A percentile compares a stretch with the other conserved stretches of the same genome.
Conservation (phyloP, 2,329 filamentous ascomycete genomes). For the Teratosphaeriaceae sp. region DNA sequence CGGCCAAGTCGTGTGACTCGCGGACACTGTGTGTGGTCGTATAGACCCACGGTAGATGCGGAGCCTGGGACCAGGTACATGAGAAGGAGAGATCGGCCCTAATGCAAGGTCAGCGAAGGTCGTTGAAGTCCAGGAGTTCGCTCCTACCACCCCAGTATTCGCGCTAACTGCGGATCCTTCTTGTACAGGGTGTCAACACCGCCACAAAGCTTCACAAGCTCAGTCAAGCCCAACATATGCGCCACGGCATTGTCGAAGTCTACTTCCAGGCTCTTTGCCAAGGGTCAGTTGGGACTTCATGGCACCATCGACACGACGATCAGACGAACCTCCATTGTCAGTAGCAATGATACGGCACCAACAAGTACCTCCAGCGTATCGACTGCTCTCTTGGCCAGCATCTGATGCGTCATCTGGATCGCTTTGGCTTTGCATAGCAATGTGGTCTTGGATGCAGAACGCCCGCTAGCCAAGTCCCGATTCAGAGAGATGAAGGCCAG, state of each 20-base stretch:
- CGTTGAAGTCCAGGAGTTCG: too few relatives aligned
- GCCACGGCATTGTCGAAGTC: neutral
- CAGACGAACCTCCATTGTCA: neutral
- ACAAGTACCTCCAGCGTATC: neutral
- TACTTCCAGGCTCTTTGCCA: neutral
- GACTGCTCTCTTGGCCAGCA: neutral
- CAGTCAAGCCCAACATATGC: neutral
- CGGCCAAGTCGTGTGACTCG: neutral
- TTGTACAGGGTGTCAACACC: neutral
- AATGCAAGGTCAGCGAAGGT: too few relatives aligned
- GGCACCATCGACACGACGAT: too few relatives aligned
- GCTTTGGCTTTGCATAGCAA: neutral
- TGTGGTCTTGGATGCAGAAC: neutral
- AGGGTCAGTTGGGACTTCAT: too few relatives aligned
- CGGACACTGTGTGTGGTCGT: neutral
- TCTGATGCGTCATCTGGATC: neutral
- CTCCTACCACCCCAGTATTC: neutral
- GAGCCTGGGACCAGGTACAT: neutral
- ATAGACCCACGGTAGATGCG: neutral
- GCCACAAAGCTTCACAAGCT: neutral
- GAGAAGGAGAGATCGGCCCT: neutral
- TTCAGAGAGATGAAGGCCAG: neutral
- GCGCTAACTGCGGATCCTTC: neutral
- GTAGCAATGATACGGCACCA: neutral
- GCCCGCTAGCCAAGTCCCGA: neutral